Percentiles rank a stretch among this genome's conserved stretches.
Evolutionary conservation across 1,284 basidiomycete species (phyloP).

Genomic region (Butyriboletus regius): DNA sequence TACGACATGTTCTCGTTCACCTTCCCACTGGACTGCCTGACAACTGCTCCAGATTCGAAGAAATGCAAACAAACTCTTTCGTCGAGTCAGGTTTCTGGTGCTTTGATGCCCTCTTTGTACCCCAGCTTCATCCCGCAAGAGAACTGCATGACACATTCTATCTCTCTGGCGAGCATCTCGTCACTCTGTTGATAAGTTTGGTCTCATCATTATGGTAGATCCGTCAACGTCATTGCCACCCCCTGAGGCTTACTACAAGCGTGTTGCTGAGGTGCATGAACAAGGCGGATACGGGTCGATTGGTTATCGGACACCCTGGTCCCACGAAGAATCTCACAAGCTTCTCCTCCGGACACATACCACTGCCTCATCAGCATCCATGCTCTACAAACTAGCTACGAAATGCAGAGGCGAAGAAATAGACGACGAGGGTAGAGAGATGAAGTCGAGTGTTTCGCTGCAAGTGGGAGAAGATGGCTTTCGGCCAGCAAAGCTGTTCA

Average conservation of each 20-base stretch:
- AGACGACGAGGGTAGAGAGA: conserved; percentile 37
- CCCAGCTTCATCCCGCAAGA: conserved; percentile 97
- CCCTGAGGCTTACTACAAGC: conserved; percentile 79
- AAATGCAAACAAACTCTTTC: conserved; percentile 98
- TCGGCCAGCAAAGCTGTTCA: conserved; percentile 93
- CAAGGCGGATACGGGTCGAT: conserved; percentile 88
- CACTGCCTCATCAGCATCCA: conserved; percentile 88
- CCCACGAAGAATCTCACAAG: conserved; percentile 81
- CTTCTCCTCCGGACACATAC: conserved; percentile 95
- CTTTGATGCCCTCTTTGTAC: conserved; percentile 96
- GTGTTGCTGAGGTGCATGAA: conserved; percentile 85
- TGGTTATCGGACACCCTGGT: conserved; percentile 98
- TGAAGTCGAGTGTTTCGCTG: conserved; percentile 30
- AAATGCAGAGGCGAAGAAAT: conserved; percentile 59
- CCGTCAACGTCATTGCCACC: conserved; percentile 74
- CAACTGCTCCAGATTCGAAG: conserved; percentile 69
- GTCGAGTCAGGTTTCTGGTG: conserved; percentile 99
- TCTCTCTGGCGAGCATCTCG: conserved; percentile 62
- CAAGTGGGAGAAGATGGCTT: conserved; percentile 61
- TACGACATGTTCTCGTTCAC: conserved; percentile 28
- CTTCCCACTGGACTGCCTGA: neutral
- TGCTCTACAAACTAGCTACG: conserved; percentile 89
- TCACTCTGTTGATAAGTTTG: neutral
- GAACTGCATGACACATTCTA: conserved; percentile 99
- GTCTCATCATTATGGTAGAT: conserved; percentile 46